phyloP scores from a whole-genome alignment of 202 grass and related monocot species.

The Setaria viridis region DNA sequence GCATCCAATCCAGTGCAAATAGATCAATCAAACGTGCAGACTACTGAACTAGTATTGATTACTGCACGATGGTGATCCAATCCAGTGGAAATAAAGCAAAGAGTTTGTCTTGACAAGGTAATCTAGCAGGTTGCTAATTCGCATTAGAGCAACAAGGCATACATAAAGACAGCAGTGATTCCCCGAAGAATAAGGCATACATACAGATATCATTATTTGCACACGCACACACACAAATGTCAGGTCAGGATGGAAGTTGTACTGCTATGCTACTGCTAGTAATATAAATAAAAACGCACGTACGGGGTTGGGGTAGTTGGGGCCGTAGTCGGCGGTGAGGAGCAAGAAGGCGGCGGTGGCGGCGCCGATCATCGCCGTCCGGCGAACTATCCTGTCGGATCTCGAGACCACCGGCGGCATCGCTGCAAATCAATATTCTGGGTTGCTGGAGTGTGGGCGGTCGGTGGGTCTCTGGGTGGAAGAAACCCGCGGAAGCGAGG shows the following conservation, averaged over 20 bases:
- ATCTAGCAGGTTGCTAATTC: not conserved
- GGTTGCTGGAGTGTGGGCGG: not conserved
- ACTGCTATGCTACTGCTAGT: no score
- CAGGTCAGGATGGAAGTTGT: no score
- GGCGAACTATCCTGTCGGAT: constrained; percentile 66
- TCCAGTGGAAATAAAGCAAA: not conserved
- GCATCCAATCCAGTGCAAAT: not conserved
- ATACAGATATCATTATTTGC: not conserved
- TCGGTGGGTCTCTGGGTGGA: not conserved
- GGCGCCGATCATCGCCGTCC: constrained; percentile 70
- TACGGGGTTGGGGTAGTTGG: constrained; percentile 63
- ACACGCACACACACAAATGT: not conserved
- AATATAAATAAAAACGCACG: not conserved
- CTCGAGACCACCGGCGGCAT: constrained; percentile 53
- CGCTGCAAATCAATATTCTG: not conserved
- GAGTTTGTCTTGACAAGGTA: not conserved
- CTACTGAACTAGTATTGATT: not conserved
- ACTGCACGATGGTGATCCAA: not conserved
- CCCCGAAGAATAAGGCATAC: no score
- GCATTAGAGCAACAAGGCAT: not conserved
- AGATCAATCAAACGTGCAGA: not conserved
- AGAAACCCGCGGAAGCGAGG: not conserved
- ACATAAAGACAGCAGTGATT: not conserved
- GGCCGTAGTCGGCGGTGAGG: constrained; percentile 66
- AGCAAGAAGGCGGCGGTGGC: constrained; percentile 69